Evolutionary conservation across 2,329 filamentous ascomycete genomes (phyloP), one percentile per base, ranked within the genome.

Genomic region (Grosmannia penicillata): DNA sequence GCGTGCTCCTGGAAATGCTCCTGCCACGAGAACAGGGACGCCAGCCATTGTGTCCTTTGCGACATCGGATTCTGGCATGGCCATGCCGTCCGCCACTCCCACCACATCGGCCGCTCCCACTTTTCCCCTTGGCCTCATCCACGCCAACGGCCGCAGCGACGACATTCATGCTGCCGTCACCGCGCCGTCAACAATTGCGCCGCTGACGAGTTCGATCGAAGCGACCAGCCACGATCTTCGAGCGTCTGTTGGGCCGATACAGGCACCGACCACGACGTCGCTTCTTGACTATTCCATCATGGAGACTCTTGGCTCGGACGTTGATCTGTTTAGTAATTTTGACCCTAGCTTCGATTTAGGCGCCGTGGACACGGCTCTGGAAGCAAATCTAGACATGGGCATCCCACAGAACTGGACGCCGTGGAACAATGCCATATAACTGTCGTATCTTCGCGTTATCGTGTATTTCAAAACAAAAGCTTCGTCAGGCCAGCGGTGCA

Each of bases 261-360:
- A 19, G 6, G 8, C 15, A 10, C 17, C 18, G 21, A 15, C 21
- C 6, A 34, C 32, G 2, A 2, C 27, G 8, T 9, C 27, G 15
- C 14, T 39, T 26, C 28, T 49, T 3, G 55, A 55, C n/a, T 43
- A 51, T 5, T 44, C 47, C 6, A 40, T 46, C 4, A 45, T 54
- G 15, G 50, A 48, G 8, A 47, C 51, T 2, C 52, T 63, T 6
- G 62, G 67, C 42, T 61, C 62, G 1, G 66, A 68, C 2, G 54
- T 70, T n/a, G 67, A 72, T 32, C 55, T 72, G 1, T 72, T 72
- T 45, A 65, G 64, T 4, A 62, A 70, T 31, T 69, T 73, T 21
- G 69, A 70, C 35, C 68, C 68, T 3, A 68, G 54, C 35, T 73
- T 73, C 45, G 61, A 72, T 36, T 46, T 73, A 1, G 61, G 60